These are phyloP conservation scores for Salix purpurea DNA, from an alignment of 345 rosid genomes.

Conservation along the genomic window DNA sequence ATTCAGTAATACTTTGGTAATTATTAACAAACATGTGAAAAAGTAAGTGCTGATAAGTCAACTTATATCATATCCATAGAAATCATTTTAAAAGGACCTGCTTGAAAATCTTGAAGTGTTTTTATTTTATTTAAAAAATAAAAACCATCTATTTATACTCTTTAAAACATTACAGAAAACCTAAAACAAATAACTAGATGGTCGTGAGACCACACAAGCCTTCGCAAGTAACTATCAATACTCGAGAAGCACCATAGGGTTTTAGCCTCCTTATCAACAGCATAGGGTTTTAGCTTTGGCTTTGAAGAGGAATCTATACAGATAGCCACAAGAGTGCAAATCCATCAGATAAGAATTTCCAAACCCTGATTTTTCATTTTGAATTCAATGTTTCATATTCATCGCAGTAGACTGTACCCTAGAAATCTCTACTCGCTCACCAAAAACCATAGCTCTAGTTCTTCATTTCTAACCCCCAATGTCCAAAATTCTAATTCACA, in stretches of 20 bases:
- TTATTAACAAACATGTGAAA: no score
- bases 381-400: slow-evolving; percentile 12
- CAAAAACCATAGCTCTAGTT: slow-evolving; percentile 23
- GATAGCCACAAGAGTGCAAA: not conserved
- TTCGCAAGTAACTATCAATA: not conserved
- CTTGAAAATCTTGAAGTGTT: not conserved
- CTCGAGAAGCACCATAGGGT: not conserved
- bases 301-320: not conserved
- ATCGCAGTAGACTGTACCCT: slow-evolving; percentile 20
- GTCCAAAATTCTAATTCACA: slow-evolving; percentile 15
- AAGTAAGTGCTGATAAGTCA: not conserved
- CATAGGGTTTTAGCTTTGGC: not conserved
- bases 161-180: not conserved
- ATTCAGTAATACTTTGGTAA: no score
- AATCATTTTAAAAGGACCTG: no score
- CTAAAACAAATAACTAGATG: not conserved
- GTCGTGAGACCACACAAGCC: not conserved
- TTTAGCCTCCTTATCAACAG: not conserved
- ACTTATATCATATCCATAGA: not conserved
- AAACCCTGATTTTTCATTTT: not conserved
- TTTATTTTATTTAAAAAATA: no score
- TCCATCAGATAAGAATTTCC: slow-evolving; percentile 8
- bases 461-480: slow-evolving; percentile 18
- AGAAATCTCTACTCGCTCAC: slow-evolving; percentile 33
- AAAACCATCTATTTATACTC: not conserved